Conservation (phyloP, 768 basidiomycete species). For the Holtermannia corniformis region DNA sequence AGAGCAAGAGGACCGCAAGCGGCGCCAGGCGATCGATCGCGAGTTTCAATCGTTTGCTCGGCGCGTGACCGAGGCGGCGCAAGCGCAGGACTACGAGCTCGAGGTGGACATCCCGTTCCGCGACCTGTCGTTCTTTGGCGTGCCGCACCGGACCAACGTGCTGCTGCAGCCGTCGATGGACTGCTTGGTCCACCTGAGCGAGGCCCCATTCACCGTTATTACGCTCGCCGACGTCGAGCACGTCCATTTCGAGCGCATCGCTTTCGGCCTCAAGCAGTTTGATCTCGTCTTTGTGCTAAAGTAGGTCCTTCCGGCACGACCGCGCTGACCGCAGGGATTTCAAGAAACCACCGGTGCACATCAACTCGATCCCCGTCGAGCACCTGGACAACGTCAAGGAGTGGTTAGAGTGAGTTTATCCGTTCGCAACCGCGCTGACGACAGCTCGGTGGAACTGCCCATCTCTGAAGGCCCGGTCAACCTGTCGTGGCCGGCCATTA, state of each 20-base stretch:
- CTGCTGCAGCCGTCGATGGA: slow-evolving; percentile 93
- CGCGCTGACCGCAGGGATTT: slow-evolving; percentile 52
- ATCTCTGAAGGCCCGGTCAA: slow-evolving; percentile 94
- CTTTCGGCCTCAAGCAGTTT: slow-evolving; percentile 91
- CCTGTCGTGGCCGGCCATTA: slow-evolving; percentile 94
- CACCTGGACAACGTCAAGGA: slow-evolving; percentile 97
- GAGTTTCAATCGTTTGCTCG: slow-evolving; percentile 91
- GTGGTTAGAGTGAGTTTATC: slow-evolving; percentile 79
- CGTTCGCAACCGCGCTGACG: neutral
- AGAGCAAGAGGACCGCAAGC: slow-evolving; percentile 91
- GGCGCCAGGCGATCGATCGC: slow-evolving; percentile 78
- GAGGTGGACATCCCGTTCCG: slow-evolving; percentile 96
- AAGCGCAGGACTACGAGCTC: slow-evolving; percentile 64
- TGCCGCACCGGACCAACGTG: slow-evolving; percentile 89
- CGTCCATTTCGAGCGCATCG: slow-evolving; percentile 91
- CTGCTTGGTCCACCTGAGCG: slow-evolving; percentile 88
- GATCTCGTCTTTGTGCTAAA: slow-evolving; percentile 96
- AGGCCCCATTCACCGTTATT: slow-evolving; percentile 90
- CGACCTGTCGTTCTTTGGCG: slow-evolving; percentile 92
- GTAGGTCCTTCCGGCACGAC: neutral
- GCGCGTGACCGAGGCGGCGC: slow-evolving; percentile 79
- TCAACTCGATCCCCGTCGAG: slow-evolving; percentile 85
- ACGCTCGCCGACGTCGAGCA: slow-evolving; percentile 92
- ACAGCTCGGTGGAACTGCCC: slow-evolving; percentile 90
- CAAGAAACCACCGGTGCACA: slow-evolving; percentile 79